Percentiles rank a stretch among this genome's conserved stretches.
Evolutionary conservation across 139 green algal genomes (phyloP).

Genomic region (Chlorella sorokiniana): DNA sequence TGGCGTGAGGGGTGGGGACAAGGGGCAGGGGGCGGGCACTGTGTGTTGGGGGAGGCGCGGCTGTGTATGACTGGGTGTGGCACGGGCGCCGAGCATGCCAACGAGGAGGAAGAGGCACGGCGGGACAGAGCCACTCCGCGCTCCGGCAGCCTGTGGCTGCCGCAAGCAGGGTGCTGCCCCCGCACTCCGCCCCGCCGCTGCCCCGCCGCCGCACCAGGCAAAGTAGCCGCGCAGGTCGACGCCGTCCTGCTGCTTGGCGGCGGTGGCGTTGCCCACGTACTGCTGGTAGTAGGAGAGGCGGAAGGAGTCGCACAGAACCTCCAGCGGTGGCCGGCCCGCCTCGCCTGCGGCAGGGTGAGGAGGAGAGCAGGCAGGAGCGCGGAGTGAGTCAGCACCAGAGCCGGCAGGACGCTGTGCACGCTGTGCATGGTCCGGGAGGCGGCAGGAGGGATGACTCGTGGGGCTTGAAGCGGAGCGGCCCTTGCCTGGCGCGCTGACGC

Average conservation of each 20-base stretch:
- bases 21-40: no score
- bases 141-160: no score
- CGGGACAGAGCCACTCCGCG: no score
- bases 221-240: constrained; percentile 31
- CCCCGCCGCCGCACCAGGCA: no score
- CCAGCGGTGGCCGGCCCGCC: background rate
- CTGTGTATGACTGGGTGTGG: no score
- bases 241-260: constrained; percentile 33
- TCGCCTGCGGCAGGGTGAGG: background rate
- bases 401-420: background rate
- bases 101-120: no score
- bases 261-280: constrained; percentile 29
- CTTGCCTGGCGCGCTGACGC: constrained; percentile 44
- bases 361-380: background rate
- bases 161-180: no score
- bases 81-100: no score
- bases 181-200: no score
- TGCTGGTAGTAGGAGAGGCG: constrained; percentile 47
- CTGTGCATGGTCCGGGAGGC: background rate
- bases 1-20: no score
- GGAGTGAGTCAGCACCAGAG: background rate
- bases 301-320: constrained; percentile 49
- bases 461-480: background rate
- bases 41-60: no score
- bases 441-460: no score